A percentile compares a stretch with the other conserved stretches of the same genome.
phyloP scores from a whole-genome alignment of 257 asterid species.

The Jaltomata sinuosa region DNA sequence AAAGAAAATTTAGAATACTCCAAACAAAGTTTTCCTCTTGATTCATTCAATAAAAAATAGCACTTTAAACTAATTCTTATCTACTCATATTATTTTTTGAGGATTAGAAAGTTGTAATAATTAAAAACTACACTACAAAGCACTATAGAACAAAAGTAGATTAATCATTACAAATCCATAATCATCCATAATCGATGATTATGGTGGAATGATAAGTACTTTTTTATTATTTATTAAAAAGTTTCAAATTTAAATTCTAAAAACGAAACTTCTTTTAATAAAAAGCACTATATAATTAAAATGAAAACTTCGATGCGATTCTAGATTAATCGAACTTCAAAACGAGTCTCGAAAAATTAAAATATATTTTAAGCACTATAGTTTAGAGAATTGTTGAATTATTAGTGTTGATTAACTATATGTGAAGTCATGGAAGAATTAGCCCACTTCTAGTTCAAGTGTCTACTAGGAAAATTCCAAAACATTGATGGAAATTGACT shows the following conservation, averaged over 20 bases:
- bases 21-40: neutral
- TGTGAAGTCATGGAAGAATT: neutral
- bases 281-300: neutral
- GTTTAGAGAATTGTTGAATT: neutral
- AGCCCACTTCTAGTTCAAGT: neutral
- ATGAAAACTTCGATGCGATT: neutral
- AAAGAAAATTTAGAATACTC: neutral
- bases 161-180: neutral
- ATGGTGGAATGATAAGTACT: neutral
- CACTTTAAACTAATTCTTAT: neutral
- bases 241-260: neutral
- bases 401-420: neutral
- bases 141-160: neutral
- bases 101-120: neutral
- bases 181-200: neutral
- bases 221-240: rapidly evolving
- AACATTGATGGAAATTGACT: neutral
- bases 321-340: neutral
- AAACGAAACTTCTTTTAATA: neutral
- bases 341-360: neutral
- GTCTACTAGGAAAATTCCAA: neutral
- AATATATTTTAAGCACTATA: neutral
- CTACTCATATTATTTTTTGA: neutral
- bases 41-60: neutral
- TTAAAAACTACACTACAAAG: neutral